A percentile compares a stretch with the other conserved stretches of the same genome.
phyloP scores from a whole-genome alignment of 352 stramenopile genomes.

The Phytophthora hybrid region DNA sequence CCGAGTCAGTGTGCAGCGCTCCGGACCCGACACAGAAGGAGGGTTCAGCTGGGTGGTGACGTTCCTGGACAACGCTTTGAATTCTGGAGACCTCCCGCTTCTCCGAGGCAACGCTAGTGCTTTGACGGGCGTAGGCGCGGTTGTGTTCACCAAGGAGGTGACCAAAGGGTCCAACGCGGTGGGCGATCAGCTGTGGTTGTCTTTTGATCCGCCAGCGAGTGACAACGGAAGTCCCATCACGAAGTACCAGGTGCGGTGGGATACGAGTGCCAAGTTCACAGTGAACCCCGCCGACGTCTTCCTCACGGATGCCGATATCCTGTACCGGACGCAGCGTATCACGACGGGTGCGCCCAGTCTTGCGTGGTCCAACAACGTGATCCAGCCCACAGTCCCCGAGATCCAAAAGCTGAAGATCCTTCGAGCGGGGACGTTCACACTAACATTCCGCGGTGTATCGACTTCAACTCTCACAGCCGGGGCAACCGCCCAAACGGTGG shows the following conservation, averaged over 20 bases:
- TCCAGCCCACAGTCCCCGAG: constrained; percentile 31
- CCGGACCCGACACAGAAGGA: constrained; percentile 63
- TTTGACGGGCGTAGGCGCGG: constrained; percentile 52
- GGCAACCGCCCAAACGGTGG: constrained; percentile 24
- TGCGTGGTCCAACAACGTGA: constrained; percentile 57
- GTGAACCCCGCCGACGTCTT: constrained; percentile 52
- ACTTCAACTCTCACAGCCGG: constrained; percentile 34
- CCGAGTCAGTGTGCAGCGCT: constrained; percentile 51
- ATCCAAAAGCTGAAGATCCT: constrained; percentile 61
- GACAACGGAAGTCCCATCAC: constrained; percentile 72
- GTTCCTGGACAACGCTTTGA: constrained; percentile 78
- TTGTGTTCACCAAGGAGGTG: constrained; percentile 59
- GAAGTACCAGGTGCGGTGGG: constrained; percentile 72
- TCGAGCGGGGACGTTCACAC: constrained; percentile 45
- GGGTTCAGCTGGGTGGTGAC: constrained; percentile 77
- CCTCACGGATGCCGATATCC: constrained; percentile 55
- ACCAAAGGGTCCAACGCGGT: constrained; percentile 76
- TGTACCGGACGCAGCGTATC: constrained; percentile 67
- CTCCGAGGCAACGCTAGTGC: constrained; percentile 42
- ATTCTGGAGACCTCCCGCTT: constrained; percentile 66
- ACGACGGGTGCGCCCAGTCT: constrained; percentile 57
- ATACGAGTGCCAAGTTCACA: constrained; percentile 62
- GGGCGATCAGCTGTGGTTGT: constrained; percentile 79
- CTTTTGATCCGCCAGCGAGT: constrained; percentile 63
- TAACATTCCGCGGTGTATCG: constrained; percentile 59